These are phyloP conservation scores for Plectranthus barbatus DNA, from an alignment of 257 asterid species.

Conservation along the genomic window DNA sequence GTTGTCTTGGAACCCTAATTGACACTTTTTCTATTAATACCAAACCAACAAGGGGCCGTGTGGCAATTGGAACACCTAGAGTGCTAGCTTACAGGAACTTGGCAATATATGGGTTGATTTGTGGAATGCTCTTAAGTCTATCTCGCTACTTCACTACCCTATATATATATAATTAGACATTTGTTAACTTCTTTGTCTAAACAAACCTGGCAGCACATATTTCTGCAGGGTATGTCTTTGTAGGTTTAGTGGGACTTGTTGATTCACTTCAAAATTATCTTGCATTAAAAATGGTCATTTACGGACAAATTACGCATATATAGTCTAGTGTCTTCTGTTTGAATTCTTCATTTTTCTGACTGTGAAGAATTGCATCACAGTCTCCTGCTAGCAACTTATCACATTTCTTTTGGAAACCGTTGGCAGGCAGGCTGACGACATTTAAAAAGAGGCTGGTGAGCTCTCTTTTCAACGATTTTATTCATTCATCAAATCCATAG, in stretches of 20 bases:
- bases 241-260: too few species aligned
- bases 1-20: not conserved
- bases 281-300: not conserved
- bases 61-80: constrained; percentile 74
- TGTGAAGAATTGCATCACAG: constrained; percentile 51
- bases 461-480: constrained; percentile 62
- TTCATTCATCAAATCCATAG: too few species aligned
- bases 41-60: constrained; percentile 48
- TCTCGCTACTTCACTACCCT: constrained; percentile 3
- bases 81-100: constrained; percentile 86
- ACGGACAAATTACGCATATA: not conserved
- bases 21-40: constrained; percentile 7
- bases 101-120: constrained; percentile 97
- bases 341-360: too few species aligned
- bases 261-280: not conserved
- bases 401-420: not conserved
- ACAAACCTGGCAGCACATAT: not conserved
- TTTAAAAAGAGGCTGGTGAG: constrained; percentile 82
- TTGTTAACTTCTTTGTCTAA: not conserved
- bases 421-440: constrained; percentile 88
- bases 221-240: too few species aligned
- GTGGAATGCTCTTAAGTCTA: constrained; percentile 91
- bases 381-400: constrained; percentile 78
- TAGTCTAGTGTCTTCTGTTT: too few species aligned
- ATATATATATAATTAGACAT: not conserved